These are phyloP conservation scores for Fusarium sp. DNA, from an alignment of 2,329 filamentous ascomycete genomes.

Conservation along the genomic window DNA sequence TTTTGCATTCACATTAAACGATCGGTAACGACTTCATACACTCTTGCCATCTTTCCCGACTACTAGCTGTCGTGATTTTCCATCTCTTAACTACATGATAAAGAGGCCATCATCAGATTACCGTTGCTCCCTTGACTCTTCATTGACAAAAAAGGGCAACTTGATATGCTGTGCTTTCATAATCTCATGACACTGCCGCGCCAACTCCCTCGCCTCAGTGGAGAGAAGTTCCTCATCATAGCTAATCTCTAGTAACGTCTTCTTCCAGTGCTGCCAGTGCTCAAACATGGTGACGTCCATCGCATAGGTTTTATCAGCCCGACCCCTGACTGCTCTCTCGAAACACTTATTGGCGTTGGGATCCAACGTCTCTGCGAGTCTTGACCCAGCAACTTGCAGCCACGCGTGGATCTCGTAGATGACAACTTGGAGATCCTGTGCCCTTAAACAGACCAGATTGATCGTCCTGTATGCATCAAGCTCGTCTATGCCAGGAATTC, in stretches of 20 bases:
- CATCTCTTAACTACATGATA: too few species aligned
- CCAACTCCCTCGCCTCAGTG: background rate
- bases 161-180: slow-evolving; percentile 13
- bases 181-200: slow-evolving; percentile 12
- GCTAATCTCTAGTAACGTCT: background rate
- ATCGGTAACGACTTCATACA: too few species aligned
- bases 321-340: background rate
- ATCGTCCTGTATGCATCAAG: slow-evolving; percentile 7
- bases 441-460: background rate
- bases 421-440: accelerated
- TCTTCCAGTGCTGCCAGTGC: slow-evolving; percentile 31
- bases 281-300: slow-evolving; percentile 12
- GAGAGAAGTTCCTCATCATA: background rate
- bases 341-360: background rate
- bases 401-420: slow-evolving; percentile 12
- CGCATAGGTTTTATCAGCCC: accelerated
- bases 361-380: background rate
- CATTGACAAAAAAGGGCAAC: background rate
- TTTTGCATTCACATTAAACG: too few species aligned
- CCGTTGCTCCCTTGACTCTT: too few species aligned
- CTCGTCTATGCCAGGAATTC: background rate
- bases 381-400: background rate
- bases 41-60: too few species aligned
- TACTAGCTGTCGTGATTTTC: too few species aligned
- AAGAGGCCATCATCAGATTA: too few species aligned